Conservation (phyloP, 2,329 filamentous ascomycete genomes). For the Alternaria panax region DNA sequence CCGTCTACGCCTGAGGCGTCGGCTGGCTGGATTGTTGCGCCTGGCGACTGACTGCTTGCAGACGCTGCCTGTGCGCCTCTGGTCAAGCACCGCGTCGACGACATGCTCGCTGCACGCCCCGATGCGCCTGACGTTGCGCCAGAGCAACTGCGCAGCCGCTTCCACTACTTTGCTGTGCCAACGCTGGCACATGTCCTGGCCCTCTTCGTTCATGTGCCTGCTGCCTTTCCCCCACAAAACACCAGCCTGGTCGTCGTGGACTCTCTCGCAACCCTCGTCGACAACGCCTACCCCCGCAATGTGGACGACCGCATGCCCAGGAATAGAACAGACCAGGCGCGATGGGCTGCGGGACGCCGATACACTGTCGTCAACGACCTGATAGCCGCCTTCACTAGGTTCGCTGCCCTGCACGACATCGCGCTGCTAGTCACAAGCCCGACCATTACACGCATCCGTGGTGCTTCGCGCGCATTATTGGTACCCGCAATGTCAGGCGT, state of each 20-base stretch:
- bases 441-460: slow-evolving; percentile 80
- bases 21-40: slow-evolving; percentile 7
- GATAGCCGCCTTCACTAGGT: slow-evolving; percentile 66
- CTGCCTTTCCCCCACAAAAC: slow-evolving; percentile 66
- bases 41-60: slow-evolving; percentile 39
- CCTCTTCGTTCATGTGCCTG: slow-evolving; percentile 72
- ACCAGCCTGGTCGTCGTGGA: slow-evolving; percentile 79
- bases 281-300: slow-evolving; percentile 74
- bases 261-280: slow-evolving; percentile 77
- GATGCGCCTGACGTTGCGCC: slow-evolving; percentile 20
- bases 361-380: slow-evolving; percentile 73
- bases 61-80: slow-evolving; percentile 61
- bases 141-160: slow-evolving; percentile 54
- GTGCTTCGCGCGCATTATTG: slow-evolving; percentile 70
- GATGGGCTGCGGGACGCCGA: slow-evolving; percentile 58
- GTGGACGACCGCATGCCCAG: slow-evolving; percentile 54
- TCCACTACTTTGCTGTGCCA: slow-evolving; percentile 70
- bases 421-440: slow-evolving; percentile 80
- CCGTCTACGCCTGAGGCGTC: too few species aligned
- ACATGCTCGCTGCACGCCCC: slow-evolving; percentile 50
- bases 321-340: slow-evolving; percentile 53
- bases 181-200: slow-evolving; percentile 73
- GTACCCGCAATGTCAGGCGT: slow-evolving; percentile 76
- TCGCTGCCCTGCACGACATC: slow-evolving; percentile 75
- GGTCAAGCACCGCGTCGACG: slow-evolving; percentile 56